Evolutionary conservation across 2,329 filamentous ascomycete genomes (phyloP), one percentile per base, ranked within the genome.

Genomic region (Colletotrichum coccodes): DNA sequence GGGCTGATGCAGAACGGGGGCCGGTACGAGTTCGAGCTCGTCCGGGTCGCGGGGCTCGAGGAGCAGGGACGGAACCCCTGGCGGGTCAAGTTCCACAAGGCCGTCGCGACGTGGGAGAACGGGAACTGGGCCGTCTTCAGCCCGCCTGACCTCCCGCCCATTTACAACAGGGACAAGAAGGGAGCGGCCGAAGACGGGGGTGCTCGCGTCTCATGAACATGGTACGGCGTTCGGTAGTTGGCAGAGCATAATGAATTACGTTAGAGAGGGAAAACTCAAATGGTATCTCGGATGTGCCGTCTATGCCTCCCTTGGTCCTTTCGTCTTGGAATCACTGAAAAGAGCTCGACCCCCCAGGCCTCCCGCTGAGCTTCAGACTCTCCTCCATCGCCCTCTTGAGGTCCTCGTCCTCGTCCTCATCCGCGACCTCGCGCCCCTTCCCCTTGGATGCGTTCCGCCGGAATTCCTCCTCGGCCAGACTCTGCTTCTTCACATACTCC

Each of bases 401-500:
- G n/a, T 89, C 87, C 72, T 89, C 87, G 53, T 90, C 81, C 23
- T 83, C 81, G 63, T 80, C 73, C 26, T 73, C 73, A 64, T 71
- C 72, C n/a, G 64, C 47, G 38, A 60, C 70, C 6, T 61, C 76
- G 21, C 74, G 78, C 1, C 76, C 79, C 70, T 80, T 82, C 5
- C 76, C 79, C 73, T 81, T 80, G 11, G 74, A 67, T 58, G 73
- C 71, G 38, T 76, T 73, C 59, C 76, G 72, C 12, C 82, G 79
- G 56, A 78, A 84, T 76, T 90, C 84, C 72, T 90, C 90, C 79
- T 95, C 93, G 0, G 87, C 85, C 47, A 94, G 76, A 77, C 91
- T 94, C 81, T 94, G 91, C 81, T 90, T 92, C 84, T 91, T 92
- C 46, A 94, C 86, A 77, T 93, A 94, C 74, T 94, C 91, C 76